Evolutionary conservation across 345 rosid species (phyloP).

Genomic region (Corchorus olitorius): DNA sequence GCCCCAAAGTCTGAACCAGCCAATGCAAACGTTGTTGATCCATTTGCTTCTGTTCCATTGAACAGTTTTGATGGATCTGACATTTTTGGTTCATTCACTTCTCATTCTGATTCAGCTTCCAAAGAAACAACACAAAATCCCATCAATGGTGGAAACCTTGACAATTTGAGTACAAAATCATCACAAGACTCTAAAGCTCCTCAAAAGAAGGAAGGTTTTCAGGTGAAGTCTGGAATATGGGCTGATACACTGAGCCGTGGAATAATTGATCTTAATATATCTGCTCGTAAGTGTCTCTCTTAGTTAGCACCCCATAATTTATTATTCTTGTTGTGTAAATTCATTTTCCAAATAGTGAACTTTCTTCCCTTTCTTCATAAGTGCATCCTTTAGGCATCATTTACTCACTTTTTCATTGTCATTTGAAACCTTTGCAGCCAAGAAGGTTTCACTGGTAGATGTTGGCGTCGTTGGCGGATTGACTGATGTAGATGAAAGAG

Average conservation of each 20-base stretch:
- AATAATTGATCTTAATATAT: slow-evolving; percentile 90
- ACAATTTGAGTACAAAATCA: slow-evolving; percentile 42
- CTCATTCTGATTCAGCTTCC: slow-evolving; percentile 50
- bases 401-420: background rate
- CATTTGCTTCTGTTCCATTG: slow-evolving; percentile 83
- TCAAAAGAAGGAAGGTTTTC: slow-evolving; percentile 65
- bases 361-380: background rate
- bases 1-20: slow-evolving; percentile 39
- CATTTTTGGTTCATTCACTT: slow-evolving; percentile 78
- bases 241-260: slow-evolving; percentile 98
- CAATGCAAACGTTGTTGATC: slow-evolving; percentile 55
- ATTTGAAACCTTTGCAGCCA: slow-evolving; percentile 63
- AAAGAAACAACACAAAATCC: slow-evolving; percentile 48
- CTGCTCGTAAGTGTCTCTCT: slow-evolving; percentile 79
- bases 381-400: background rate
- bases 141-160: slow-evolving; percentile 35
- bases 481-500: slow-evolving; percentile 59
- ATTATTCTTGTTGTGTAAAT: background rate
- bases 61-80: slow-evolving; percentile 84
- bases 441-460: slow-evolving; percentile 85
- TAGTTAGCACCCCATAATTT: background rate
- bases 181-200: slow-evolving; percentile 44
- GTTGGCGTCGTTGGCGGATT: slow-evolving; percentile 81
- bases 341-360: background rate
- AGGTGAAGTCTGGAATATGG: slow-evolving; percentile 97